These are phyloP conservation scores for Calonectria crousiana DNA, from an alignment of 2,329 filamentous ascomycete species.

Conservation along the genomic window DNA sequence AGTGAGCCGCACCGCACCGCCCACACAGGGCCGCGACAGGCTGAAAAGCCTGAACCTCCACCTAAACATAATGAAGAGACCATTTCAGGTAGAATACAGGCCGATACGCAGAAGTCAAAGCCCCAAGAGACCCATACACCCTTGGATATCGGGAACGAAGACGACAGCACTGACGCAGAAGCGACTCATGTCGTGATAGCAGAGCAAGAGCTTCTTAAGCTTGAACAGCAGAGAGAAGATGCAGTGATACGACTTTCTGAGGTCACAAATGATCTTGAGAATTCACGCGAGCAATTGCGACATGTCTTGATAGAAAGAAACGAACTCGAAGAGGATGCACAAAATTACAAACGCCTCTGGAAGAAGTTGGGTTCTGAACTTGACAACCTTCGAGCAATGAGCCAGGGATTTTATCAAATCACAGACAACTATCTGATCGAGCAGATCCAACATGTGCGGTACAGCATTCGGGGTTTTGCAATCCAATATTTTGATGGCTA, in stretches of 20 bases:
- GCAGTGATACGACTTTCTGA: neutral
- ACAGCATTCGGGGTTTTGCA: neutral
- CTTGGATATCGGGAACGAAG: neutral
- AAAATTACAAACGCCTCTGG: neutral
- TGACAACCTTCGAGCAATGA: neutral
- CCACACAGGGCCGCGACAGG: neutral
- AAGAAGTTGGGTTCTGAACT: neutral
- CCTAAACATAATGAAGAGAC: neutral
- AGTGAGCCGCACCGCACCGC: neutral
- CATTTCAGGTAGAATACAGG: neutral
- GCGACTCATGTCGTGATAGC: neutral
- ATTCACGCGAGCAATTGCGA: neutral
- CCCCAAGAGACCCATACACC: neutral
- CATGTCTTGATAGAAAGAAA: neutral
- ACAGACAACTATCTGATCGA: neutral
- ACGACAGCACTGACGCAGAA: neutral
- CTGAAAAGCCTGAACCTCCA: neutral
- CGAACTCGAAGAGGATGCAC: neutral
- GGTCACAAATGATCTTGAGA: neutral
- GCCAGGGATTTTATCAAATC: constrained; percentile 2
- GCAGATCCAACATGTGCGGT: neutral
- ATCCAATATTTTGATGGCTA: neutral
- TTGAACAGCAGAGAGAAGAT: neutral
- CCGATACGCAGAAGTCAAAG: neutral
- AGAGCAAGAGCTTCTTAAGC: neutral